Evolutionary conservation across 768 basidiomycete species (phyloP), one percentile per base, ranked within the genome.

Genomic region (Tylopilus cervinicoccineus): DNA sequence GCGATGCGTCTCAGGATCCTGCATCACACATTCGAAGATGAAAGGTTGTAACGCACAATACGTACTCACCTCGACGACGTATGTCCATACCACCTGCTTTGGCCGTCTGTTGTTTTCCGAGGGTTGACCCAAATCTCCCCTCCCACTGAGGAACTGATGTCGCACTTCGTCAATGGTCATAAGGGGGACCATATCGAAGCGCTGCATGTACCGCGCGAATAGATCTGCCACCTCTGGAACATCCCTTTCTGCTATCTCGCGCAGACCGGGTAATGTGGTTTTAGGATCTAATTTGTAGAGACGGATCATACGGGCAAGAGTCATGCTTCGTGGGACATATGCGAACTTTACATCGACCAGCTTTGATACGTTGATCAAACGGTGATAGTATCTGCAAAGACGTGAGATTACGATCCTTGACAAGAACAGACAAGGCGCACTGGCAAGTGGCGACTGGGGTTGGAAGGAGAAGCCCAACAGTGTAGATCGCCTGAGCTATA

Each of bases 401-500:
- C 11, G 23, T 62, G 17, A 60, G 54, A 33, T 33, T 5, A 33
- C 12, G 23, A 7, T 34, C 43, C 31, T 31, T 23, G 42, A 29
- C 9, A 14, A 5, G 19, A 47, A 53, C 16, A 12, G 36, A 23
- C 3, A n/a, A 10, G 13, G 67, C 80, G 47, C 60, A 87, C 86
- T 82, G 76, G 67, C 89, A 93, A 11, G 85, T 84, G 4, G 91
- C 81, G 17, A 98, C 80, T 0, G 96, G 96, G 0, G 96, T 98
- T 9, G 96, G 96, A 11, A 99, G 73, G 36, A 96, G 83, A 22
- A 93, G 82, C 2, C 96, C 96, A 16, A 83, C 94, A 0, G 96
- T 99, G 66, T 98, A 98, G 43, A 99, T 88, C 8, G 96, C 96
- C 67, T 99, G 96, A 74, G 96, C 97, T 44, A 96, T 76, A 27